Evolutionary conservation across 345 rosid species (phyloP), one percentile per base, ranked within the genome.

Genomic region (Hibiscus syriacus): DNA sequence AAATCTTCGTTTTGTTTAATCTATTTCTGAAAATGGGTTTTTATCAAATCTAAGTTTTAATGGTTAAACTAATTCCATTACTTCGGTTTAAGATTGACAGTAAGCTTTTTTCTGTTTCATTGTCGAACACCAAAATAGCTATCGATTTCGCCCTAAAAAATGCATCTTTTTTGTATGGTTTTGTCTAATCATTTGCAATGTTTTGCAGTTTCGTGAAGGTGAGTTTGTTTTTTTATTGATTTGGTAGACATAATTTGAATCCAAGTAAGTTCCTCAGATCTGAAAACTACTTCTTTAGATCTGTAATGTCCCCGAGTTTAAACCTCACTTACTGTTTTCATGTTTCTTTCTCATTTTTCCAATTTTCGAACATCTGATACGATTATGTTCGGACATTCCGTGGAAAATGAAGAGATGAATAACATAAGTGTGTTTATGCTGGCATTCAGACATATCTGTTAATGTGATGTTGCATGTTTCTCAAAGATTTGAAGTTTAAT

Each of bases 201-300:
- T 19, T 72, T n/a, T 56, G 72, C 74, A 71, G 77, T 54, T n/a
- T n/a, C 57, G 53, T 64, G 74, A 72, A 49, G 69, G 70, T 17
- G 55, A 56, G 29, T 66, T 60, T 25, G 66, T 70, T 70, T 85
- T n/a, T 63, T 22, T 49, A 48, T 80, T 74, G 46, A 63, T 70
- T 80, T 70, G 20, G 55, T 26, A 39, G 70, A 20, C 55, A 9
- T 29, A 63, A 45, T 53, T 74, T 73, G 66, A 77, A 80, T 81
- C 79, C 69, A 66, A 70, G 85, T 88, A 73, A 81, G 95, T 78
- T 82, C 80, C 81, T 69, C 87, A 83, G 90, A 87, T 91, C 96
- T 85, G 77, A 80, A 58, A 62, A 61, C 20, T 14, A 73, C 72
- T 74, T 45, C 11, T 49, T 66, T 78, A 77, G 81, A 81, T 84